Base-by-base conservation (phyloP, 768 basidiomycete genomes). In the Boletus edulis region DNA sequence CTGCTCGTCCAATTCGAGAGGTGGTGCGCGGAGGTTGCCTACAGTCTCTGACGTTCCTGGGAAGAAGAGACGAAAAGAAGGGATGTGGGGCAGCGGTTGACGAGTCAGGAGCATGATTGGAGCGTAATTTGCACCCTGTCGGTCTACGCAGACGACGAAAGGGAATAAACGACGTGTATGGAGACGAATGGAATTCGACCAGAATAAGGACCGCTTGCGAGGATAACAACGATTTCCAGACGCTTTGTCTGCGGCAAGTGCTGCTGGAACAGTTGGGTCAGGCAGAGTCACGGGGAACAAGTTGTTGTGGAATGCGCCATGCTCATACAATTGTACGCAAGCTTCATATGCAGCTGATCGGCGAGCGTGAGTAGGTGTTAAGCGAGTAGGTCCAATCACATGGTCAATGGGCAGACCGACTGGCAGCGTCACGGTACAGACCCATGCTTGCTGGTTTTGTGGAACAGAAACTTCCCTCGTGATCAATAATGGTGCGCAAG, bases 21-120 rank as follows among this genome's bases (percentile, higher is more conserved):
- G 78, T 1, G 76, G 75, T 15, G 76, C 81, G 50, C 73, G 78
- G 42, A 68, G 65, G 38, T 83, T 74, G 38, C 69, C 70, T 32
- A 87, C 71, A 2, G 61, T 66, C 29, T 78, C 65, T 0, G 79
- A 69, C 7, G 73, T 58, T 0, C 83, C 82, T 3, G 79, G 75
- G 49, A 79, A 78, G 69, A 86, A 92, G 7, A 93, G 67, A 45
- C 76, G 75, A 69, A 92, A 83, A 34, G 69, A 61, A 3, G 75
- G 65, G 20, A 92, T 63, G 22, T 71, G 62, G 3, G 91, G 89
- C 8, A 92, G 72, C 15, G 88, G 86, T 24, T 76, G 74, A 43
- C 85, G 78, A 9, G 89, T 88, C 39, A 94, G 73, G 35, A 94
- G 66, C 17, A 83, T 66, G 52, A 94, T 72, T 4, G 89, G 85